Evolutionary conservation across 495 filamentous ascomycete species (phyloP), one percentile per base, ranked within the genome.

Genomic region (Annulohypoxylon nitens): DNA sequence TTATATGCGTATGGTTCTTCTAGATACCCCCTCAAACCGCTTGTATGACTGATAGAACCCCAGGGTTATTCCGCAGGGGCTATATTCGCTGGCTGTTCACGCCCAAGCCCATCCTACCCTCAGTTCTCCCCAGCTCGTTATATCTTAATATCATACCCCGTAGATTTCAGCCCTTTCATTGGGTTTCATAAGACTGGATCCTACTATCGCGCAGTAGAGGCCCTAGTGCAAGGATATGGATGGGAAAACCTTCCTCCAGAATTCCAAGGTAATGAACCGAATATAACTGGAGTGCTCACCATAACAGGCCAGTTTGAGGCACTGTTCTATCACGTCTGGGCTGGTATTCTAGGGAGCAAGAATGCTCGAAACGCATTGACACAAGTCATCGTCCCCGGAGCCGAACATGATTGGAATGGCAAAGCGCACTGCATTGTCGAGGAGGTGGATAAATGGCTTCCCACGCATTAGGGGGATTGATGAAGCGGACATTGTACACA

Each of bases 11-110:
- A 76, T 59, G 67, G 14, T 2, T 39, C 54, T 57, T 39, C 4
- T 11, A 25, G 8, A 25, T 5, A 53, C 0, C 12, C 12, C 8
- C 14, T 30, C 39, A 10, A 11, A 23, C 16, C 2, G 1, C n/a
- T 58, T 3, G 8, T 57, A 4, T 43, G 7, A 14, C 54, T 68
- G 39, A 67, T 34, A 51, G 2, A 33, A 18, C 4, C 45, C 1
- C 23, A 76, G 74, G 74, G 74, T 14, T 76, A 76, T 45, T 76
- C 74, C 0, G 70, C 70, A 1, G 74, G 74, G 0, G 66, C 70
- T n/a, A 43, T 76, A 0, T 76, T 63, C n/a, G 74, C 74, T 9
- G 66, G 74, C 36, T 73, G 74, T 55, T 61, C n/a, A 26, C 74
- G 74, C 4, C 74, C 74, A 18, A 36, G 53, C 8, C 50, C 16